Evolutionary conservation across 106 monocot species (phyloP).

Genomic region (Hemerocallis citrina): DNA sequence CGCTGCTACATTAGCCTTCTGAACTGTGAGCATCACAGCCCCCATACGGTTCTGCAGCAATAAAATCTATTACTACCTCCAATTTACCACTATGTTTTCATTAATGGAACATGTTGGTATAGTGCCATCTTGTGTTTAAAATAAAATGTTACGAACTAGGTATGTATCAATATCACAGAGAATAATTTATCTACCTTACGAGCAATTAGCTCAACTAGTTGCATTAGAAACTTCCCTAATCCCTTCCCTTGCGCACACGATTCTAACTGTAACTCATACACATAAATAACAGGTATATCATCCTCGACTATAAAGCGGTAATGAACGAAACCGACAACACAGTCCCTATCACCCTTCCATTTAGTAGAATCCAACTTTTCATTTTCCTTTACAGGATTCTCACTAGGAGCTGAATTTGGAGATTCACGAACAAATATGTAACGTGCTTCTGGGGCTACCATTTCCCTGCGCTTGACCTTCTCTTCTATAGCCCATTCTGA

Average conservation of each 20-base stretch:
- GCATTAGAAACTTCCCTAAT: slow-evolving; percentile 92
- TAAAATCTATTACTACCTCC: too few relatives aligned
- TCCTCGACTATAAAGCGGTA: slow-evolving; percentile 82
- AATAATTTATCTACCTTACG: slow-evolving; percentile 52
- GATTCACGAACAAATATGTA: slow-evolving; percentile 65
- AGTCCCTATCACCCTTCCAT: slow-evolving; percentile 33
- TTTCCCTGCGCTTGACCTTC: slow-evolving; percentile 79
- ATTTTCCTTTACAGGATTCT: slow-evolving; percentile 12
- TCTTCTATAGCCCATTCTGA: slow-evolving; percentile 76
- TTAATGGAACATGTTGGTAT: too few relatives aligned
- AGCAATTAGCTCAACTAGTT: slow-evolving; percentile 81
- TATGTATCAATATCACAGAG: background rate
- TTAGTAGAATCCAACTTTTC: slow-evolving; percentile 9
- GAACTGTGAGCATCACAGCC: slow-evolving; percentile 91
- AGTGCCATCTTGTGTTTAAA: too few relatives aligned
- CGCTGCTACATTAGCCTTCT: slow-evolving; percentile 67
- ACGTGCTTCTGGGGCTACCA: slow-evolving; percentile 76
- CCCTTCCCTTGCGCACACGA: slow-evolving; percentile 61
- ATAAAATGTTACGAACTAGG: too few relatives aligned
- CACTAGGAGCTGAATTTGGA: slow-evolving; percentile 5
- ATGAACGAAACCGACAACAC: slow-evolving; percentile 72
- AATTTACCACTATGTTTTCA: too few relatives aligned
- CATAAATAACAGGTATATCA: slow-evolving; percentile 83
- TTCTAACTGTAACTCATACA: slow-evolving; percentile 89
- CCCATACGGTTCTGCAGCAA: slow-evolving; percentile 63